Evolutionary conservation across 495 filamentous ascomycete genomes (phyloP).

Genomic region (Penicillium tannophilum): DNA sequence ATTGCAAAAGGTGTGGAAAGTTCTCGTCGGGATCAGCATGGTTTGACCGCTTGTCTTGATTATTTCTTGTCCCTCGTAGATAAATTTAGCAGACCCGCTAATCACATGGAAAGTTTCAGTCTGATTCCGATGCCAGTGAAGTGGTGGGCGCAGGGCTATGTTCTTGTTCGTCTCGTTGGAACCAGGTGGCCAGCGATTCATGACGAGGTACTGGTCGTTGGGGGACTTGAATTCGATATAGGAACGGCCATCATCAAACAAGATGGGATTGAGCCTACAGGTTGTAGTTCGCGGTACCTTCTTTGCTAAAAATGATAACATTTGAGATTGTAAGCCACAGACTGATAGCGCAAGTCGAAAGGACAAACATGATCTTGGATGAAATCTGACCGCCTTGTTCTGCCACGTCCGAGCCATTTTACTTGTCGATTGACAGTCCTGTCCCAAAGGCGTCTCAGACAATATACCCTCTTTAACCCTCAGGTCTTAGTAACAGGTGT

Average conservation of each 20-base stretch:
- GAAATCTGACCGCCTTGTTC: neutral
- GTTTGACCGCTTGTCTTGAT: constrained; percentile 10
- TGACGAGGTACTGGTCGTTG: constrained; percentile 17
- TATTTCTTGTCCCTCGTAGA: constrained; percentile 4
- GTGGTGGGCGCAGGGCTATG: constrained; percentile 15
- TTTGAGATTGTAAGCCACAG: neutral
- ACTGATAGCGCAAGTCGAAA: neutral
- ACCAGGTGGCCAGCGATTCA: constrained; percentile 20
- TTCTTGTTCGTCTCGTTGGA: constrained; percentile 11
- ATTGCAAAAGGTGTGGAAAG: constrained; percentile 20
- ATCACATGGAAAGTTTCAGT: constrained; percentile 18
- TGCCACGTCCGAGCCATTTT: no score
- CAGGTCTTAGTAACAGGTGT: no score
- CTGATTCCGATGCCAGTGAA: constrained; percentile 20
- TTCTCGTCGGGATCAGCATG: constrained; percentile 10
- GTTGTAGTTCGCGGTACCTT: constrained; percentile 10
- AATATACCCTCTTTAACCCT: no score
- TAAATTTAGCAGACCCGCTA: constrained; percentile 11
- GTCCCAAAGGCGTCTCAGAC: no score
- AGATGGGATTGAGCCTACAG: constrained; percentile 7
- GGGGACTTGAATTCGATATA: constrained; percentile 17
- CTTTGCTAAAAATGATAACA: constrained; percentile 17
- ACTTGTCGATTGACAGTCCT: no score
- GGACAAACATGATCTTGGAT: neutral
- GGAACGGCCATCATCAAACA: constrained; percentile 18